Evolutionary conservation across 805 yeast genomes (phyloP), one percentile per base, ranked within the genome.

Genomic region (Suhomyces pyralidae): DNA sequence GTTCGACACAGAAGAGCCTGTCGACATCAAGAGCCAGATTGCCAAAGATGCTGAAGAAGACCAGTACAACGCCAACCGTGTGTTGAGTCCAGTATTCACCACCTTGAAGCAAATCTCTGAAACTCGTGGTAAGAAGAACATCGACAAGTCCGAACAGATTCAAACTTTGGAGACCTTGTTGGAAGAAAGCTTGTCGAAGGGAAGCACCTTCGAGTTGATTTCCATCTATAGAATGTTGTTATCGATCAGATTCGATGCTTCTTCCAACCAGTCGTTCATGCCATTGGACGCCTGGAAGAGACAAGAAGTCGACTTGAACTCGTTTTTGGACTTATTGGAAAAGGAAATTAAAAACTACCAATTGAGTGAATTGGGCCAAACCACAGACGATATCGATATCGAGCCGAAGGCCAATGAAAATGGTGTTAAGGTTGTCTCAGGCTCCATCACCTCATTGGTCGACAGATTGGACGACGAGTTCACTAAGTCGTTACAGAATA

Each of bases 391-490:
- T 63, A 79, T 90, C 57, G 90, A 85, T 55, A 70, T 81, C 49
- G 94, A 87, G 76, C 78, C 74, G 50, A 78, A 86, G 45, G 80
- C 83, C 52, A 78, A 81, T 52, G 74, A 62, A 7, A 63, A 71
- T 19, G 97, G 97, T 55, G 76, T 87, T 55, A 81, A 82, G 66
- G 84, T 81, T 60, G 80, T 94, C 51, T 79, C 85, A 55, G 99
- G 99, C 46, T 88, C 96, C 25, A 77, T 94, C 46, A 82, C 88
- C 46, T 85, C 97, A 7, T 82, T 88, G 54, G 87, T 93, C 56
- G 99, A 93, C 76, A 86, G 97, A 71, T 80, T 94, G 57, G 97
- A 91, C 67, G 98, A 93, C 65, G 99, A 94, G 76, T 86, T 92
- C 64, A 88, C 88, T 56, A 84, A 86, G 61, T 90, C 96, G 46